Evolutionary conservation across 176 grass and related monocot species (phyloP), one percentile per base, ranked within the genome.

Genomic region (Oryza officinalis): DNA sequence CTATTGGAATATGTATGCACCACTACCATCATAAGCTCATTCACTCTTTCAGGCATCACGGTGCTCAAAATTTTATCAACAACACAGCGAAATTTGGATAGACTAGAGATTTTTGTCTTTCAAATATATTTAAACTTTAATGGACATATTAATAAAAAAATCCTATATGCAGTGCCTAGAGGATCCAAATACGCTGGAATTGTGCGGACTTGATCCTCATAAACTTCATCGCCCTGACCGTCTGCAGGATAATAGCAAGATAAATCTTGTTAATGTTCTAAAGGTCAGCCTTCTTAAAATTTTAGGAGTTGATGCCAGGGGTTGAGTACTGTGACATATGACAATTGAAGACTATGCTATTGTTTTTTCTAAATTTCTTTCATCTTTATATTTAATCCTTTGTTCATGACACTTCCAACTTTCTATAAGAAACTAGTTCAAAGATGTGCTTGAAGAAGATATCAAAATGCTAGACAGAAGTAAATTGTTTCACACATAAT

Each of bases 141-240:
- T n/a, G 44, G 70, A 13, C 14, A 67, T 45, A 45, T 49, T 27
- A 9, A 7, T 14, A 8, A 50, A 20, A 80, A 8, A 8, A 13
- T 77, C 20, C 20, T 76, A 67, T 81, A 54, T 90, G 82, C 64
- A 90, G 88, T 86, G 83, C 80, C 74, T 83, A 80, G 86, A 76
- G 76, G 78, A 72, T 28, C 86, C 90, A 80, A 65, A 57, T 71
- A 92, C 80, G 69, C 66, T 92, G 72, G 79, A 83, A 70, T 80
- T 89, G 10, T 92, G 90, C 63, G 90, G 90, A 41, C 90, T 92
- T 66, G 68, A 92, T 83, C 83, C 90, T 71, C 61, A 70, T 83
- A 59, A 73, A 50, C 90, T 92, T 76, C 68, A 92, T 52, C 83
- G 90, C 3, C 5, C 69, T 80, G 90, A 92, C 59, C 86, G 90